These are phyloP conservation scores for Cyclostephanos tholiformis DNA, from an alignment of 108 stramenopile species.

Conservation along the genomic window DNA sequence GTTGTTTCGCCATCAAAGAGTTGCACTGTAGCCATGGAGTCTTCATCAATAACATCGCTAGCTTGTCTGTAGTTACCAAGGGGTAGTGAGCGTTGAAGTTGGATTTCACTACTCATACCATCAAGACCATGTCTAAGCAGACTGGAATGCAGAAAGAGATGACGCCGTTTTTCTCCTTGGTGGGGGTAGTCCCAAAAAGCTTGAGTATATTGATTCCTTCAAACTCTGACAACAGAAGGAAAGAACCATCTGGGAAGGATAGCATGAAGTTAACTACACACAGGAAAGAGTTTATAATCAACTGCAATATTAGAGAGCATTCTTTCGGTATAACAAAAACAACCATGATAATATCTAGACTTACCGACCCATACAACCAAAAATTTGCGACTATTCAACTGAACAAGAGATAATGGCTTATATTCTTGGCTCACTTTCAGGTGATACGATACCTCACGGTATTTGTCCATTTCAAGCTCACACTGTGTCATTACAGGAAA, in stretches of 20 bases:
- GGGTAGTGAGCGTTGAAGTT: constrained; percentile 4
- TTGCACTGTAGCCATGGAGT: constrained; percentile 33
- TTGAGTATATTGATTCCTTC: constrained; percentile 45
- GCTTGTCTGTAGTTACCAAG: not conserved
- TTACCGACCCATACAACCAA: constrained; percentile 50
- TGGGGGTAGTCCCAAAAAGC: constrained; percentile 15
- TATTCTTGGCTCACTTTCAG: constrained; percentile 1
- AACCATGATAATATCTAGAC: not conserved
- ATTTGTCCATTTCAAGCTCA: constrained; percentile 29
- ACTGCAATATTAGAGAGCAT: no score
- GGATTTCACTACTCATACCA: constrained; percentile 5
- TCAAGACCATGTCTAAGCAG: constrained; percentile 18
- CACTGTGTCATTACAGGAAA: not conserved
- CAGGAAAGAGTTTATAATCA: constrained; percentile 34
- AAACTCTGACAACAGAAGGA: constrained; percentile 48
- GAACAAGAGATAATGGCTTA: not conserved
- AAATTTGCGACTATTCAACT: constrained; percentile 32
- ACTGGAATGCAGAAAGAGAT: constrained; percentile 23
- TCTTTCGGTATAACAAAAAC: not conserved
- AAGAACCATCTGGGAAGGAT: constrained; percentile 21
- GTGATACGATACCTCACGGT: constrained; percentile 24
- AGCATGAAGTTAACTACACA: constrained; percentile 45
- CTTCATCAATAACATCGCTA: not conserved
- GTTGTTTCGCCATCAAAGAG: constrained; percentile 34
- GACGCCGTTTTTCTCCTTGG: not conserved